Conservation (phyloP, 768 basidiomycete species). For the Exidia glandulosa region DNA sequence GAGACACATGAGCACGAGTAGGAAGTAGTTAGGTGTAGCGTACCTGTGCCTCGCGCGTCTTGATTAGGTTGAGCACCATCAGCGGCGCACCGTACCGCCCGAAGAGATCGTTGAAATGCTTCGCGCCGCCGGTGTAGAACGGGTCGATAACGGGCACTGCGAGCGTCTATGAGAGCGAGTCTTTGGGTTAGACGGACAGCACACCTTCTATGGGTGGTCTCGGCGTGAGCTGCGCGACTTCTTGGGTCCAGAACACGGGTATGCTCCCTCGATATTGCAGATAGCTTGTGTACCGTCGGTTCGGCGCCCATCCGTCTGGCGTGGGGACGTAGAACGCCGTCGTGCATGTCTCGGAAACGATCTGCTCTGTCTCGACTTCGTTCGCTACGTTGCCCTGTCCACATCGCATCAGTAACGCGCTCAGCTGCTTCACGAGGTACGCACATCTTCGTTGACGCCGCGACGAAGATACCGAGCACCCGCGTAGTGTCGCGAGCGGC, state of each 20-base stretch:
- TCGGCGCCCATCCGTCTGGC: constrained; percentile 48
- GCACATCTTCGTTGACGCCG: constrained; percentile 86
- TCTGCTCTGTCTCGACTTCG: constrained; percentile 98
- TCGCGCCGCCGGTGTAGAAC: constrained; percentile 84
- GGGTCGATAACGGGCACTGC: constrained; percentile 89
- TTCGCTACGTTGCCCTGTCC: constrained; percentile 94
- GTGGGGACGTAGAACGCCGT: constrained; percentile 79
- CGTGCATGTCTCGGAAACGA: constrained; percentile 81
- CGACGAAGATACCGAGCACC: constrained; percentile 91
- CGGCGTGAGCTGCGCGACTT: constrained; percentile 79
- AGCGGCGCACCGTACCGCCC: constrained; percentile 82
- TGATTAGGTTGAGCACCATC: constrained; percentile 89
- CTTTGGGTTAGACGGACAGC: constrained; percentile 19
- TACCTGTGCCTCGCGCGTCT: constrained; percentile 55
- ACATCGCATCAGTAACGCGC: background rate
- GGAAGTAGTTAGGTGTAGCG: too few species aligned
- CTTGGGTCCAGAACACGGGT: constrained; percentile 95
- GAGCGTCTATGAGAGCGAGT: background rate
- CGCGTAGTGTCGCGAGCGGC: constrained; percentile 89
- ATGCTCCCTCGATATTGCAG: constrained; percentile 87
- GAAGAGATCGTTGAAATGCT: constrained; percentile 88
- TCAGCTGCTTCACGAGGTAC: background rate
- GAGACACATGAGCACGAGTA: constrained; percentile 22
- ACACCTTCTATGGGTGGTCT: constrained; percentile 92
- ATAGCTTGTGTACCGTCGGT: constrained; percentile 87